A percentile compares a stretch with the other conserved stretches of the same genome.
Evolutionary conservation across 2,329 filamentous ascomycete species (phyloP).

Genomic region (Fusarium sp.): DNA sequence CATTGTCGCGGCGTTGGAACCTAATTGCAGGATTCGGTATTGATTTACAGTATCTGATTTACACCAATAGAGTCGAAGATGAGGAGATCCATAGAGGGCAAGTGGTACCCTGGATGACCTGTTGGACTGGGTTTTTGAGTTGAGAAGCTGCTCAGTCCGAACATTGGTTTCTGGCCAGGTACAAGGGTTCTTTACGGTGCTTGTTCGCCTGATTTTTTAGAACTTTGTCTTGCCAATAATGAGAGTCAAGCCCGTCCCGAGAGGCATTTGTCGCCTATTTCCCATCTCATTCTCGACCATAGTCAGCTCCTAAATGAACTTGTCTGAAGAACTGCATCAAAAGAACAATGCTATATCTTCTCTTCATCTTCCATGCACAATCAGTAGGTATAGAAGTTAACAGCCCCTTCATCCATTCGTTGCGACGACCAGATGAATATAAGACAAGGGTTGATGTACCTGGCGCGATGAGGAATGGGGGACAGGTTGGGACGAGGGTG

Average conservation of each 20-base stretch:
- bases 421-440: background rate
- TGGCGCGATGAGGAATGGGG: background rate
- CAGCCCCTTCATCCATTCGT: background rate
- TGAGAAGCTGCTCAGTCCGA: background rate
- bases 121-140: background rate
- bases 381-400: no score
- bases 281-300: no score
- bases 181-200: no score
- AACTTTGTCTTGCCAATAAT: no score
- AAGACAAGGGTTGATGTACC: background rate
- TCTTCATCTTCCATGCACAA: no score
- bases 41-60: background rate
- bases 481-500: background rate
- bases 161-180: background rate
- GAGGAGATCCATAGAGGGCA: background rate
- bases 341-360: no score
- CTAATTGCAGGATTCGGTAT: background rate
- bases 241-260: no score
- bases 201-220: no score
- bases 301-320: no score
- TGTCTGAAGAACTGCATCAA: no score
- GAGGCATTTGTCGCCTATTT: no score
- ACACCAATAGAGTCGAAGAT: background rate
- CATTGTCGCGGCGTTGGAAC: background rate
- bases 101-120: background rate